phyloP scores from a whole-genome alignment of 2,329 filamentous ascomycete genomes.

The Colletotrichum camelliae region DNA sequence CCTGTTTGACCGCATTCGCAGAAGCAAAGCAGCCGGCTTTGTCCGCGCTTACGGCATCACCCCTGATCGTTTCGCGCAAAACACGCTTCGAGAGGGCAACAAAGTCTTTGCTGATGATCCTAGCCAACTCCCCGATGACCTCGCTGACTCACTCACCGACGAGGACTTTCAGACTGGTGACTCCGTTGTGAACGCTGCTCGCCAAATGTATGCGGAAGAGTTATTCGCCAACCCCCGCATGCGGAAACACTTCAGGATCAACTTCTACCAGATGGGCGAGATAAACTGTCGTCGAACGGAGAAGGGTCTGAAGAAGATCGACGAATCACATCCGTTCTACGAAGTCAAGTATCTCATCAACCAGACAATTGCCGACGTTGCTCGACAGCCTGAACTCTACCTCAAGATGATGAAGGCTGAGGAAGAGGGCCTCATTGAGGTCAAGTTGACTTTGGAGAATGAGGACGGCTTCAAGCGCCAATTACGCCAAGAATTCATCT shows the following conservation, averaged over 20 bases:
- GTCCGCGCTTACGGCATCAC: slow-evolving; percentile 91
- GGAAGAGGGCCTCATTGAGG: slow-evolving; percentile 88
- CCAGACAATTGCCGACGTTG: slow-evolving; percentile 82
- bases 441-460: slow-evolving; percentile 79
- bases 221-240: slow-evolving; percentile 86
- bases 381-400: slow-evolving; percentile 85
- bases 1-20: slow-evolving; percentile 83
- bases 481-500: slow-evolving; percentile 84
- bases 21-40: slow-evolving; percentile 78
- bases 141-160: slow-evolving; percentile 80
- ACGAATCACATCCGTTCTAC: slow-evolving; percentile 94
- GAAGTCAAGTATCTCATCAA: slow-evolving; percentile 97
- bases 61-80: slow-evolving; percentile 86
- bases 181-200: slow-evolving; percentile 78
- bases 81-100: slow-evolving; percentile 78
- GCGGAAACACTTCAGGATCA: slow-evolving; percentile 82
- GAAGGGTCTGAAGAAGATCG: slow-evolving; percentile 91
- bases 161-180: slow-evolving; percentile 78
- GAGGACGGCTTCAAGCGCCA: slow-evolving; percentile 77
- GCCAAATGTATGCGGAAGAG: slow-evolving; percentile 90
- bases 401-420: slow-evolving; percentile 98
- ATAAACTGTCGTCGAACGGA: slow-evolving; percentile 92
- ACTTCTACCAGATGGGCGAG: slow-evolving; percentile 82
- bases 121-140: slow-evolving; percentile 77
- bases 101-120: slow-evolving; percentile 88